Conservation (phyloP, 2,329 filamentous ascomycete genomes). For the Phialophora expanda region DNA sequence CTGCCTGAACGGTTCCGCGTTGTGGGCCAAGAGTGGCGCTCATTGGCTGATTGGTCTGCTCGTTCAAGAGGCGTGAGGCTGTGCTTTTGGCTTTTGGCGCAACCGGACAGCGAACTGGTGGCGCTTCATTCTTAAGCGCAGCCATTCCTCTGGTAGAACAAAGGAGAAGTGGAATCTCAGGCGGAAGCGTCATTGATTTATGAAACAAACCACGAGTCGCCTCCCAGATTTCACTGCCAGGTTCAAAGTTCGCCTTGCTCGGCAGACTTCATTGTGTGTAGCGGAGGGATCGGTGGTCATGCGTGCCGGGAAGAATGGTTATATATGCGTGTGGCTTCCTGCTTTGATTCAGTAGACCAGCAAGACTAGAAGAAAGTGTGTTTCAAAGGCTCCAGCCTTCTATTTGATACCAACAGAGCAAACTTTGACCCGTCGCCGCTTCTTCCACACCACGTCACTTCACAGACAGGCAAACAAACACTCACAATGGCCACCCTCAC, state of each 20-base stretch:
- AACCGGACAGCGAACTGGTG: not conserved
- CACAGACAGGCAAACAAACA: not conserved
- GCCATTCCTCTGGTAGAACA: not conserved
- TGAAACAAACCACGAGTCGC: not conserved
- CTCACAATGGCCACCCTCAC: constrained; percentile 8
- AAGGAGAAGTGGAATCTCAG: not conserved
- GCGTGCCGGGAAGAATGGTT: not conserved
- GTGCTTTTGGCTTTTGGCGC: not conserved
- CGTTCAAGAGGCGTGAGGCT: not conserved
- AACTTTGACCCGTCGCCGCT: not conserved
- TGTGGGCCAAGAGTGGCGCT: not conserved
- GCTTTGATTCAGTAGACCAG: not conserved
- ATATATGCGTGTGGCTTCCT: not conserved
- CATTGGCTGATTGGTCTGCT: not conserved
- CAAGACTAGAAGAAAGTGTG: not conserved
- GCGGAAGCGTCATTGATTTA: not conserved
- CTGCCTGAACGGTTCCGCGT: not conserved
- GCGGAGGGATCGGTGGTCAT: not conserved
- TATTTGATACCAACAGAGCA: not conserved
- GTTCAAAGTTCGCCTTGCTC: not conserved
- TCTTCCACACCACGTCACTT: not conserved
- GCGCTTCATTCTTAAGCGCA: not conserved
- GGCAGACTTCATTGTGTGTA: not conserved
- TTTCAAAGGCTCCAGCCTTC: not conserved
- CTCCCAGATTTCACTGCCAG: not conserved